A percentile compares a stretch with the other conserved stretches of the same genome.
Conservation (phyloP, 2,329 filamentous ascomycete species). For the Aspergillus pseudoterreus region DNA sequence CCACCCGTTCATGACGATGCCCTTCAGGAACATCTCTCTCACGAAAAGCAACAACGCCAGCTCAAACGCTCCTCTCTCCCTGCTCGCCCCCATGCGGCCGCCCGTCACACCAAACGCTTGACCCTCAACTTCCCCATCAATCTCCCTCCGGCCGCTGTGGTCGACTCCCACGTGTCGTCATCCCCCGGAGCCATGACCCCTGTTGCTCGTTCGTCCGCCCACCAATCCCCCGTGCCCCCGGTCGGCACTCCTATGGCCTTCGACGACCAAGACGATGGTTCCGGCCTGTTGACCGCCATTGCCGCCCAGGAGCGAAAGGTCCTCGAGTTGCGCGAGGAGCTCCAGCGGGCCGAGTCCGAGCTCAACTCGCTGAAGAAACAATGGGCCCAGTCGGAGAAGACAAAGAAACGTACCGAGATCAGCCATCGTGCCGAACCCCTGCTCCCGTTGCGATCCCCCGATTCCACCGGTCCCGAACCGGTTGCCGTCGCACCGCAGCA, state of each 20-base stretch:
- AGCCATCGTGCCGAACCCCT: slow-evolving; percentile 58
- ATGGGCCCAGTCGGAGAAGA: slow-evolving; percentile 73
- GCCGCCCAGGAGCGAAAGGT: slow-evolving; percentile 89
- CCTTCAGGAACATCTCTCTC: slow-evolving; percentile 7
- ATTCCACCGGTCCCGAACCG: slow-evolving; percentile 5
- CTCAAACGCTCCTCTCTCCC: slow-evolving; percentile 32
- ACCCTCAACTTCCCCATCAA: slow-evolving; percentile 48
- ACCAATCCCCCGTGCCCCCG: slow-evolving; percentile 28
- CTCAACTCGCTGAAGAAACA: slow-evolving; percentile 74
- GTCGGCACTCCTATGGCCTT: slow-evolving; percentile 24
- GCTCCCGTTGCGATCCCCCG: slow-evolving; percentile 50
- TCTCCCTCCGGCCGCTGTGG: slow-evolving; percentile 22
- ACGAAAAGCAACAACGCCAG: slow-evolving; percentile 17
- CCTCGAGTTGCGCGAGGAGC: slow-evolving; percentile 83
- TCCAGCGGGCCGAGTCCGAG: slow-evolving; percentile 76
- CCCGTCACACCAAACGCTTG: slow-evolving; percentile 43
- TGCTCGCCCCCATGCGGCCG: slow-evolving; percentile 29
- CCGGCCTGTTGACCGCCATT: slow-evolving; percentile 78
- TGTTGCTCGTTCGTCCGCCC: slow-evolving; percentile 27
- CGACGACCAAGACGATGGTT: slow-evolving; percentile 48
- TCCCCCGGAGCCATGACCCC: slow-evolving; percentile 34
- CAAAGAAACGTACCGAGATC: slow-evolving; percentile 68
- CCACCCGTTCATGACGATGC: slow-evolving; percentile 4
- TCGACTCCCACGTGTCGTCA: slow-evolving; percentile 21
- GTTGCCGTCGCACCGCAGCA: slow-evolving; percentile 16